Evolutionary conservation across 2,329 filamentous ascomycete genomes (phyloP).

Genomic region (Colletotrichum horii): DNA sequence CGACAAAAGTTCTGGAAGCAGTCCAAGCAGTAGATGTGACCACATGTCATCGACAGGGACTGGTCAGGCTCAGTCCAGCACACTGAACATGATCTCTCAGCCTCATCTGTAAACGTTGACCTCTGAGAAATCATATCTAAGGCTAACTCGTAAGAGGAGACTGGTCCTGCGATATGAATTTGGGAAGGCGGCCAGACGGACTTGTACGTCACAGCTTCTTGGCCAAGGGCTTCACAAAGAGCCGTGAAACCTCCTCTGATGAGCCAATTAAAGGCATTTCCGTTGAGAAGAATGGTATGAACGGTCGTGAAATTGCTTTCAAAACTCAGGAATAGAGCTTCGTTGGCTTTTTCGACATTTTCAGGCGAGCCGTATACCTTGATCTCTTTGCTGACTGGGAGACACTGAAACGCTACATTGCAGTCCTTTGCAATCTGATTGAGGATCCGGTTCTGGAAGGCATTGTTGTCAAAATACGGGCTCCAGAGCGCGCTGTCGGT

Average conservation of each 20-base stretch:
- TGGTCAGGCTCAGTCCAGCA: conserved; percentile 43
- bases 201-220: conserved; percentile 25
- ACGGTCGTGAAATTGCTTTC: conserved; percentile 24
- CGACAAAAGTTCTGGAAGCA: conserved; percentile 43
- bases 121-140: conserved; percentile 13
- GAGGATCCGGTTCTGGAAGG: neutral
- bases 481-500: conserved; percentile 34
- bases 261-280: conserved; percentile 31
- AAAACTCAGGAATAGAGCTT: conserved; percentile 28
- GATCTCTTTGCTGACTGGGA: conserved; percentile 33
- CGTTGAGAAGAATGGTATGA: neutral
- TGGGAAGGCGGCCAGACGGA: conserved; percentile 34
- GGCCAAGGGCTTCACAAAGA: conserved; percentile 29
- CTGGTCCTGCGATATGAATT: conserved; percentile 35
- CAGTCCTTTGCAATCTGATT: neutral
- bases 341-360: conserved; percentile 19
- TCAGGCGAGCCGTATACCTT: conserved; percentile 29
- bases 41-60: conserved; percentile 37
- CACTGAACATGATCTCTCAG: conserved; percentile 29
- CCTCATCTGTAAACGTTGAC: neutral
- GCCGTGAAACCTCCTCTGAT: conserved; percentile 35
- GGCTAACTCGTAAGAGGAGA: conserved; percentile 23
- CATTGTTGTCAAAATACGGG: conserved; percentile 25
- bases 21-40: conserved; percentile 44
- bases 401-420: conserved; percentile 31